Evolutionary conservation across 306 rosid genomes (phyloP), one percentile per base, ranked within the genome.

Genomic region (Trifolium fragiferum): DNA sequence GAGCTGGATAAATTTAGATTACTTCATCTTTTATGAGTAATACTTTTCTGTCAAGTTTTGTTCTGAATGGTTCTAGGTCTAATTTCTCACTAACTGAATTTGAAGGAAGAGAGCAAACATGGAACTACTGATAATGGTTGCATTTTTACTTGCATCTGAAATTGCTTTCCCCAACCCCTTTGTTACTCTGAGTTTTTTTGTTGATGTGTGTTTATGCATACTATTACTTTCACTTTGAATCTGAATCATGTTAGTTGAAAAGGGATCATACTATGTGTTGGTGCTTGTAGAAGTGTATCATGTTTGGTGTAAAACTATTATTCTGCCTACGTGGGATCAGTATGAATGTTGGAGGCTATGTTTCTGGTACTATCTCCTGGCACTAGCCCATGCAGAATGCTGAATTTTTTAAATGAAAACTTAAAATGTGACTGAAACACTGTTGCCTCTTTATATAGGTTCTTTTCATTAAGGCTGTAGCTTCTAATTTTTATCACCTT

Each of bases 401-500:
- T 67, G 53, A 49, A 16, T 58, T 59, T 81, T 74, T 64, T 64
- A 77, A 72, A 70, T 59, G 58, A 60, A 67, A 66, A 27, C n/a
- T 60, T 30, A 27, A 66, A 69, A 44, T 47, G 32, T 70, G 35
- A 58, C 30, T 11, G 43, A 25, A 58, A 58, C 59, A 10, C 10
- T 43, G 50, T 38, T 46, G 44, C 51, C 44, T 44, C 65, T 79
- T 41, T 46, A 41, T 23, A 7, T 30, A 68, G 51, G 66, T 55
- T 64, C 35, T 46, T 76, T 71, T 63, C 40, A 43, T 55, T 47
- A 47, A 70, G 85, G 75, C 70, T 76, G 86, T 84, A 76, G 74
- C 54, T 79, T 71, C 79, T 70, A 76, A 82, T 60, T 35, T 63
- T 70, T 64, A 66, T 69, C 8, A 66, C 75, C 86, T 78, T 76